Conservation (phyloP, 768 basidiomycete species). For the Pleurotus salmoneostramineus region DNA sequence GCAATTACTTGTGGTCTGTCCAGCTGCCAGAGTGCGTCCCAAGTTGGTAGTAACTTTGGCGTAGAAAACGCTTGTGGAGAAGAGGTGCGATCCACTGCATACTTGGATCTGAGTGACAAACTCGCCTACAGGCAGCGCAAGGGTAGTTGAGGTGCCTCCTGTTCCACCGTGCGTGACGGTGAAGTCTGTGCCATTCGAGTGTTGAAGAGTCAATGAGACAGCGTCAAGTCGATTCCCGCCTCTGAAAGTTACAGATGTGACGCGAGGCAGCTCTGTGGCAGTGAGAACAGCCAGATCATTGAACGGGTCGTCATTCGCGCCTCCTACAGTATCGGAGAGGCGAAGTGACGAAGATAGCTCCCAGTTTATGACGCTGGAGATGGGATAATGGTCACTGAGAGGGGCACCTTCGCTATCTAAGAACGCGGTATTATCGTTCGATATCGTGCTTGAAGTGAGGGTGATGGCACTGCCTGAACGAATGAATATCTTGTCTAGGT, state of each 20-base stretch:
- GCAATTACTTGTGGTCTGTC: conserved; percentile 24
- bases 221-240: conserved; percentile 27
- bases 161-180: conserved; percentile 27
- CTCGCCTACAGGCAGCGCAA: conserved; percentile 23
- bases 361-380: conserved; percentile 25
- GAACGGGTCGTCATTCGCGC: conserved; percentile 27
- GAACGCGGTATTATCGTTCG: conserved; percentile 28
- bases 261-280: conserved; percentile 17
- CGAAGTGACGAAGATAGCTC: conserved; percentile 23
- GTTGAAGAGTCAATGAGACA: conserved; percentile 21
- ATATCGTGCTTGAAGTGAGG: conserved; percentile 21
- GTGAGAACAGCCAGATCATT: conserved; percentile 24
- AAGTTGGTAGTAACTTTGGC: conserved; percentile 24
- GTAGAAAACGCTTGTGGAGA: conserved; percentile 27
- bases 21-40: conserved; percentile 23
- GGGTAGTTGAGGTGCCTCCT: conserved; percentile 24
- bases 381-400: conserved; percentile 33
- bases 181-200: conserved; percentile 12
- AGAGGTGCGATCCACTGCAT: conserved; percentile 22
- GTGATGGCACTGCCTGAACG: conserved; percentile 19
- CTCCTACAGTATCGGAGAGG: conserved; percentile 27
- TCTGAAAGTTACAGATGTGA: conserved; percentile 26
- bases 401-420: conserved; percentile 21
- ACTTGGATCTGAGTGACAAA: conserved; percentile 17
- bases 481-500: conserved; percentile 34